Evolutionary conservation across 192 early-diverging fungal genomes (phyloP), one percentile per base, ranked within the genome.

Genomic region (Chytriomyces sp.): DNA sequence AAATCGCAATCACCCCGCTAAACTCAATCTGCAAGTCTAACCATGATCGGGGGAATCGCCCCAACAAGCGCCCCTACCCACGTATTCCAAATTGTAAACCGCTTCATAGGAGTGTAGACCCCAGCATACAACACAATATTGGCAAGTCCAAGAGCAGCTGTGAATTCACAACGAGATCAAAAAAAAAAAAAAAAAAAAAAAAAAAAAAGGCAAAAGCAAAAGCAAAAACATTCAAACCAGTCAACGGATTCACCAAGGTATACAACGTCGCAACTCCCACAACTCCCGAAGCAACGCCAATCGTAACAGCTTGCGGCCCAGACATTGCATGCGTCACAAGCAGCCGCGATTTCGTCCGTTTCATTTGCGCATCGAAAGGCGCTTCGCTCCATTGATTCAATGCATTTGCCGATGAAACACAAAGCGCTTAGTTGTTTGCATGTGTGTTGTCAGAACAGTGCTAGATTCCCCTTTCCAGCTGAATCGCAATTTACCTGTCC

Each of bases 351-450:
- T 94, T 88, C 11, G 97, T 99, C 35, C 97, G 89, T 16, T 89
- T 84, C 97, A 99, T 99, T 83, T 99, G 97, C 28, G 95, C 96
- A 77, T 99, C 97, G 75, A 95, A 99, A 0, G 97, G 96, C 26
- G 86, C 82, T 79, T 99, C 97, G 44, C 94, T 91, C 91, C 95
- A 98, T 50, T 99, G 97, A 83, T 99, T 99, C 77, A 98, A 91
- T 7, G 93, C 84, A 80, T 99, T 99, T 50, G 97, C 97, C 45
- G 92, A 92, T 5, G 88, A 87, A 10, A 96, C 89, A 77, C 96
- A 97, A 45, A 99, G 86, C 5, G 88, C 35, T 35, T 35, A 35
- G 35, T 35, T 35, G 35, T 35, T 35, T 35, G 35, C 4, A 35
- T 35, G 35, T 35, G n/a, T n/a, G n/a, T n/a, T n/a, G 35, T 35